Evolutionary conservation across 2,329 filamentous ascomycete genomes (phyloP).

Genomic region (Fusarium transvaalense): DNA sequence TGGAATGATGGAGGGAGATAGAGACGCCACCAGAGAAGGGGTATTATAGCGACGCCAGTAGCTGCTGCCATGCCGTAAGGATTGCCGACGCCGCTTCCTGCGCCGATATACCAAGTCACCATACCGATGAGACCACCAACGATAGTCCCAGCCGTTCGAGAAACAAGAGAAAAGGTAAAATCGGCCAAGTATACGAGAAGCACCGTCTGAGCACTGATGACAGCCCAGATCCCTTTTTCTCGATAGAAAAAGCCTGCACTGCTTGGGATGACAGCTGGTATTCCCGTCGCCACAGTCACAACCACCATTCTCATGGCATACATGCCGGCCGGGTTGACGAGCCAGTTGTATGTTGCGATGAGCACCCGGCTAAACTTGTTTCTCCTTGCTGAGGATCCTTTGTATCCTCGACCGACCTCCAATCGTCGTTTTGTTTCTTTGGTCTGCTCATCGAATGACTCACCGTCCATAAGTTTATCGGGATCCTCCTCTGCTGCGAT

Average conservation of each 20-base stretch:
- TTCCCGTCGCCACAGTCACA: slow-evolving; percentile 58
- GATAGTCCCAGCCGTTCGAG: slow-evolving; percentile 58
- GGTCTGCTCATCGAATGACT: slow-evolving; percentile 49
- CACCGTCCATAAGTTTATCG: slow-evolving; percentile 41
- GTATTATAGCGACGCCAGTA: slow-evolving; percentile 54
- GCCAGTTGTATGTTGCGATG: slow-evolving; percentile 55
- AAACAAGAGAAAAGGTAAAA: slow-evolving; percentile 60
- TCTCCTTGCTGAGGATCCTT: slow-evolving; percentile 25
- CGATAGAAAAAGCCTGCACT: slow-evolving; percentile 64
- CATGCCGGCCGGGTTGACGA: slow-evolving; percentile 58
- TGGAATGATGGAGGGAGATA: slow-evolving; percentile 50
- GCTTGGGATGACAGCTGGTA: slow-evolving; percentile 58
- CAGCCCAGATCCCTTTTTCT: slow-evolving; percentile 64
- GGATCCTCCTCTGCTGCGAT: slow-evolving; percentile 35
- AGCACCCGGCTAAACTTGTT: slow-evolving; percentile 43
- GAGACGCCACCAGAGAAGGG: slow-evolving; percentile 54
- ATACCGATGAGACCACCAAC: slow-evolving; percentile 62
- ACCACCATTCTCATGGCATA: slow-evolving; percentile 62
- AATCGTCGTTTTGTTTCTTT: slow-evolving; percentile 54
- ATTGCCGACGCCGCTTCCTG: slow-evolving; percentile 61
- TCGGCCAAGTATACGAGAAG: slow-evolving; percentile 64
- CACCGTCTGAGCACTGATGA: slow-evolving; percentile 64
- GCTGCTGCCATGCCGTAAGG: slow-evolving; percentile 63
- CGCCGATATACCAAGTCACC: slow-evolving; percentile 64
- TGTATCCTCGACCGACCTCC: slow-evolving; percentile 51